Conservation (phyloP, 148 eudicot species). For the Vaccinium darrowii region DNA sequence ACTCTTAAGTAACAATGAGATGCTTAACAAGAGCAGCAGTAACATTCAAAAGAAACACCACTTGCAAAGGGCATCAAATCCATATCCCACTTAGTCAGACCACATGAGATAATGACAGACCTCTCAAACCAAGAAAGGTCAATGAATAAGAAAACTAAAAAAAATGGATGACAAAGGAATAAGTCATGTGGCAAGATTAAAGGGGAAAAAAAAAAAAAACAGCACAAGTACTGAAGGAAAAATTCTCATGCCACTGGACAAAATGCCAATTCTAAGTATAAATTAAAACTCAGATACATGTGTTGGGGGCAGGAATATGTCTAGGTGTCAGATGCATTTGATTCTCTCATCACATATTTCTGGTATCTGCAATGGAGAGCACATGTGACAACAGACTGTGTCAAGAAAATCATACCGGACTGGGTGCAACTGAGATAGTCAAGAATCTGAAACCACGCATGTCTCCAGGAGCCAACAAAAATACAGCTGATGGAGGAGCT, state of each 20-base stretch:
- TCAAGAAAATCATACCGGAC: conserved; percentile 60
- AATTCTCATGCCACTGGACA: not conserved
- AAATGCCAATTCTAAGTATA: not conserved
- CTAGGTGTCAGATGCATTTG: not conserved
- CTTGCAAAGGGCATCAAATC: not conserved
- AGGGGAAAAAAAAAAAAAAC: not conserved
- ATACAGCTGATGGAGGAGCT: conserved; percentile 90
- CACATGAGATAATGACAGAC: not conserved
- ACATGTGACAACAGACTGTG: not conserved
- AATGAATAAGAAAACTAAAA: not conserved
- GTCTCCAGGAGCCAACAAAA: conserved; percentile 72
- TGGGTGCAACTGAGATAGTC: conserved; percentile 96
- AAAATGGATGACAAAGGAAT: not conserved
- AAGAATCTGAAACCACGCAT: conserved; percentile 84
- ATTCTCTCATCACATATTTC: not conserved
- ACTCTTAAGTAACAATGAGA: not conserved
- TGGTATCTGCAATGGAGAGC: not conserved
- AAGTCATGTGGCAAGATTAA: not conserved
- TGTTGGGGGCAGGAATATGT: not conserved
- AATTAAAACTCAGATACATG: not conserved
- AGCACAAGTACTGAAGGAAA: not conserved
- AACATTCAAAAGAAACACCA: conserved; percentile 5
- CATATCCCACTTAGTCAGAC: not conserved
- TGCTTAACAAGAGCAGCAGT: conserved; percentile 15
- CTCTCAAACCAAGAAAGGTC: not conserved